These are phyloP conservation scores for Acanthamoeba pearcei DNA, from an alignment of 208 protist genomes.

Conservation along the genomic window DNA sequence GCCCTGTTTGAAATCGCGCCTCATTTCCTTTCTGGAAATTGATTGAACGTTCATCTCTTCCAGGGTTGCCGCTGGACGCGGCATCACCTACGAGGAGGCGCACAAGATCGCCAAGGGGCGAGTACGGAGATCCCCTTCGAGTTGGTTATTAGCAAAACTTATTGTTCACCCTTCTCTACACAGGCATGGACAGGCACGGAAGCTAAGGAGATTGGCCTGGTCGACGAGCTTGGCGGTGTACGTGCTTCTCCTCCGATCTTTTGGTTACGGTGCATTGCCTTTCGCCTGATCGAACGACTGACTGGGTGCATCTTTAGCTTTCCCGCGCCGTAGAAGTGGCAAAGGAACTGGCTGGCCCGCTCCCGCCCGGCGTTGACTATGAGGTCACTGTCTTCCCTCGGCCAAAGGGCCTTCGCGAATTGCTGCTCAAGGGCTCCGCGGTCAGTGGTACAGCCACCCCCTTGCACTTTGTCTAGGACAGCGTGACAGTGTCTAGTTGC, in stretches of 20 bases:
- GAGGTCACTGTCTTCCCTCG: conserved; percentile 22
- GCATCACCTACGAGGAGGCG: conserved; percentile 48
- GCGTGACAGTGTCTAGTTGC: neutral
- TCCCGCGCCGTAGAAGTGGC: conserved; percentile 12
- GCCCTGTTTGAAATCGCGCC: neutral
- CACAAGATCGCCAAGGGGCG: conserved; percentile 65
- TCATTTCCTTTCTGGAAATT: neutral
- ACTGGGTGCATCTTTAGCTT: neutral
- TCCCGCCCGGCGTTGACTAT: conserved; percentile 8
- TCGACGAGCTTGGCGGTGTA: conserved; percentile 72
- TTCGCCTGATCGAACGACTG: neutral
- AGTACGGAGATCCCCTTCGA: neutral
- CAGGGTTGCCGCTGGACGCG: conserved; percentile 42
- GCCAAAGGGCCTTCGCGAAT: neutral
- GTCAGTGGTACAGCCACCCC: neutral
- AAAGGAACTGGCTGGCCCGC: conserved; percentile 45
- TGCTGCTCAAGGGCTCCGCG: conserved; percentile 9
- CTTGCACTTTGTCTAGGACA: neutral
- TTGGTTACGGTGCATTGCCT: neutral
- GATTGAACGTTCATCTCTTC: neutral
- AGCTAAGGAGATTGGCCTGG: conserved; percentile 37
- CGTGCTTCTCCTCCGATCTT: neutral
- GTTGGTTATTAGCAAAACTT: neutral
- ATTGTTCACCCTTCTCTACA: neutral
- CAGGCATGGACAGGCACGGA: conserved; percentile 49